phyloP scores from a whole-genome alignment of 1,284 basidiomycete genomes.

The Termitomyces sp. region DNA sequence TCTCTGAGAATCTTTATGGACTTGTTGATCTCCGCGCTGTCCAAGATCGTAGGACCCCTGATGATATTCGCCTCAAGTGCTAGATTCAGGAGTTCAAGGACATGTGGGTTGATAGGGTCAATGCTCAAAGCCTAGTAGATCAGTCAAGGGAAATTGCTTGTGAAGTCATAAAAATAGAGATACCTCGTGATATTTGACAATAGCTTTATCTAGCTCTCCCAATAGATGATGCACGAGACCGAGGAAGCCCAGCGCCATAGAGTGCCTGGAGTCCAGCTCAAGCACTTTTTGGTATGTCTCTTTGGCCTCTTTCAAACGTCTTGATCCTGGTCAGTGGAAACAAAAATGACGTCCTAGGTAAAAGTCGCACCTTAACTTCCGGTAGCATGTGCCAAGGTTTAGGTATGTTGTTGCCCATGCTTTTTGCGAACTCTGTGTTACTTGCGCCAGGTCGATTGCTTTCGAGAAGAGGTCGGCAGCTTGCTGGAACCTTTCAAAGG shows the following conservation, averaged over 20 bases:
- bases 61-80: slow-evolving; percentile 60
- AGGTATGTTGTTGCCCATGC: slow-evolving; percentile 87
- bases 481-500: slow-evolving; percentile 48
- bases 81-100: slow-evolving; percentile 81
- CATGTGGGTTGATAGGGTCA: slow-evolving; percentile 81
- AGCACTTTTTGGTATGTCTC: slow-evolving; percentile 71
- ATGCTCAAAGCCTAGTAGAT: slow-evolving; percentile 67
- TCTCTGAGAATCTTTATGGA: slow-evolving; percentile 32
- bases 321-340: slow-evolving; percentile 24
- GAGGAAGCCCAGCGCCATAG: slow-evolving; percentile 75
- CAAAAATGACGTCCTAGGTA: not conserved
- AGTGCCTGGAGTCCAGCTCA: slow-evolving; percentile 74
- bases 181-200: slow-evolving; percentile 86
- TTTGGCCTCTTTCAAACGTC: slow-evolving; percentile 67
- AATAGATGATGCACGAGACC: slow-evolving; percentile 80
- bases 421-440: slow-evolving; percentile 78
- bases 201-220: slow-evolving; percentile 71
- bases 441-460: slow-evolving; percentile 70
- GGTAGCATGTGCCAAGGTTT: slow-evolving; percentile 84
- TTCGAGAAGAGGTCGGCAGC: slow-evolving; percentile 71
- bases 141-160: not conserved
- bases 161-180: not conserved
- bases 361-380: slow-evolving; percentile 61
- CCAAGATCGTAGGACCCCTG: slow-evolving; percentile 26
- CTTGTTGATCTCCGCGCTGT: slow-evolving; percentile 26